These are phyloP conservation scores for Quercus rubra DNA, from an alignment of 306 rosid species.

Conservation along the genomic window DNA sequence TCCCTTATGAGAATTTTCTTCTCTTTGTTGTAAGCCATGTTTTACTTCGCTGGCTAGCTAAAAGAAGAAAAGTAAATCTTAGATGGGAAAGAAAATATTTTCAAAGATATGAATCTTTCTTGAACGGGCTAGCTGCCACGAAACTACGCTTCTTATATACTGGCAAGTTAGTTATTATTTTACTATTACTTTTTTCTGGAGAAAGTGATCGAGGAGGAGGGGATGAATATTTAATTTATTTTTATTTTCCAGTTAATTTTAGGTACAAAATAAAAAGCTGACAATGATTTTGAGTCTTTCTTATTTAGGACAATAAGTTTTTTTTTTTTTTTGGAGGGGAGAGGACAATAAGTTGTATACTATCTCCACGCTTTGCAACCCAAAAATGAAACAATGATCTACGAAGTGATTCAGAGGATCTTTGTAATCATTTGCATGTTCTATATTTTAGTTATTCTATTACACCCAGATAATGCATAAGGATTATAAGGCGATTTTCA, in stretches of 20 bases:
- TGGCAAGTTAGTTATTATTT: background rate
- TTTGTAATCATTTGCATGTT: slow-evolving; percentile 21
- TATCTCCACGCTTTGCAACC: slow-evolving; percentile 15
- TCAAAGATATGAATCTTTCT: slow-evolving; percentile 24
- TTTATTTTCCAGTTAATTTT: slow-evolving; percentile 2
- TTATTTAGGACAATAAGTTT: background rate
- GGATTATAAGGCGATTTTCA: background rate
- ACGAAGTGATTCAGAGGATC: slow-evolving; percentile 24
- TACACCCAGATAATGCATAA: background rate
- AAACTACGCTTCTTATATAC: slow-evolving; percentile 28
- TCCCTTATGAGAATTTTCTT: slow-evolving; percentile 57
- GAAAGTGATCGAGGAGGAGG: no score
- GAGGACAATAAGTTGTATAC: background rate
- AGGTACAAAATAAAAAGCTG: slow-evolving; percentile 24
- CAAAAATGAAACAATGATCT: slow-evolving; percentile 17
- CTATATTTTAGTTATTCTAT: background rate
- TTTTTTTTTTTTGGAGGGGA: background rate
- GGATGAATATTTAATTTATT: background rate
- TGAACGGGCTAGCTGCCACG: slow-evolving; percentile 27
- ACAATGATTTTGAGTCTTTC: slow-evolving; percentile 16
- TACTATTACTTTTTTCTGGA: background rate
- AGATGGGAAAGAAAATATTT: slow-evolving; percentile 19
- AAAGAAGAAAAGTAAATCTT: slow-evolving; percentile 19
- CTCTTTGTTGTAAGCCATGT: slow-evolving; percentile 45
- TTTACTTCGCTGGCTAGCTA: slow-evolving; percentile 12